Percentiles rank a stretch among this genome's conserved stretches.
Evolutionary conservation across 306 rosid genomes (phyloP).

Genomic region (Castanea mollissima): DNA sequence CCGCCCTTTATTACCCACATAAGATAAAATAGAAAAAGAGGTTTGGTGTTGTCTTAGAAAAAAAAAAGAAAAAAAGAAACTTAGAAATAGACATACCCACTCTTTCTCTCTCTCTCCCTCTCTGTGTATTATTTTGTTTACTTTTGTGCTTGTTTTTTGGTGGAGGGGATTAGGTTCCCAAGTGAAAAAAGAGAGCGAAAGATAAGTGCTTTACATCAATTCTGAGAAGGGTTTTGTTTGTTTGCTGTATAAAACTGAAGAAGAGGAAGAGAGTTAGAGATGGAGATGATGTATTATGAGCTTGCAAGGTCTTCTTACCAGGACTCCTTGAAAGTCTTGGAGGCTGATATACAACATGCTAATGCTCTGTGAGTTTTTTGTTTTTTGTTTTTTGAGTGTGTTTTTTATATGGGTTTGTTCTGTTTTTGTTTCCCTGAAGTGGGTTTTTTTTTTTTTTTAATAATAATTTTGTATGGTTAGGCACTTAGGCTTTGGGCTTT

Average conservation of each 20-base stretch:
- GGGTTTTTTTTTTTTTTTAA: not conserved
- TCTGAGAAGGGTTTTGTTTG: slow-evolving; percentile 3
- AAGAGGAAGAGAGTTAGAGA: slow-evolving; percentile 14
- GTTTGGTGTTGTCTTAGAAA: not conserved
- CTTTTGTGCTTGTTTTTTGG: slow-evolving; percentile 1
- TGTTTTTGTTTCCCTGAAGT: not conserved
- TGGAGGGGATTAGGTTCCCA: not conserved
- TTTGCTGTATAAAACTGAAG: slow-evolving; percentile 5
- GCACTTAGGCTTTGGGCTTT: not conserved
- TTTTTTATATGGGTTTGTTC: not conserved
- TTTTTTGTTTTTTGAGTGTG: not conserved
- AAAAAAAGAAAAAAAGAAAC: not conserved
- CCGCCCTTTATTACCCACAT: not conserved
- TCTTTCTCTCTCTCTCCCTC: not conserved
- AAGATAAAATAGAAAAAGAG: no score
- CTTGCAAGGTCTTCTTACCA: slow-evolving; percentile 67
- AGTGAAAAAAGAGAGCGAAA: not conserved
- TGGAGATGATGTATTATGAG: slow-evolving; percentile 70
- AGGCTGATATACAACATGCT: slow-evolving; percentile 92
- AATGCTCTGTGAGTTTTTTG: slow-evolving; percentile 69
- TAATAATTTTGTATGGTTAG: not conserved
- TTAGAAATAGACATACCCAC: not conserved
- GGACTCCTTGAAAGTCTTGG: slow-evolving; percentile 70
- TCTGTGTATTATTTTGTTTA: no score
- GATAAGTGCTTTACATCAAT: not conserved